These are phyloP conservation scores for Rhizodiscina lignyota DNA, from an alignment of 495 filamentous ascomycete species.

Conservation along the genomic window DNA sequence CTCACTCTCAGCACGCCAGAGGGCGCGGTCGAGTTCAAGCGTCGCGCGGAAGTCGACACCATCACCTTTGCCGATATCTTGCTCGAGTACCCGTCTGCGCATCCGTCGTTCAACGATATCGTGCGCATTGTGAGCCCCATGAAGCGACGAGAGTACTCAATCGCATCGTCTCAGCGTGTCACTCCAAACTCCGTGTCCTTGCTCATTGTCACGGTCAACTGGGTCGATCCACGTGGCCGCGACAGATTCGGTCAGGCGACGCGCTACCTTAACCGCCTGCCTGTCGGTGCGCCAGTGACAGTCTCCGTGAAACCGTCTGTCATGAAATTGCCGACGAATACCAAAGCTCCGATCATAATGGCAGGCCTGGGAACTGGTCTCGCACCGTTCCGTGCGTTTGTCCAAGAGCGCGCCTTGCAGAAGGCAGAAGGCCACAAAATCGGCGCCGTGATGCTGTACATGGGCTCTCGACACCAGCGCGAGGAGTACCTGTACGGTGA, in stretches of 20 bases:
- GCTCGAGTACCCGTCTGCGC: conserved; percentile 74
- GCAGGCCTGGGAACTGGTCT: conserved; percentile 96
- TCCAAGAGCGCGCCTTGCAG: conserved; percentile 95
- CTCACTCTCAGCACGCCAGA: conserved; percentile 63
- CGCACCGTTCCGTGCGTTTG: conserved; percentile 93
- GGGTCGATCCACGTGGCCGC: conserved; percentile 76
- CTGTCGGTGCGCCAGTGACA: conserved; percentile 59
- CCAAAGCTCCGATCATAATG: conserved; percentile 91
- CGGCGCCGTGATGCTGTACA: conserved; percentile 83
- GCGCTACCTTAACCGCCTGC: conserved; percentile 62
- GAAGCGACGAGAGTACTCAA: conserved; percentile 95
- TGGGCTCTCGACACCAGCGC: conserved; percentile 89
- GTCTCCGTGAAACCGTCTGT: conserved; percentile 94
- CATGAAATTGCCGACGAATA: conserved; percentile 81
- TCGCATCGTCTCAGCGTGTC: conserved; percentile 88
- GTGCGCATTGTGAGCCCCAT: conserved; percentile 75
- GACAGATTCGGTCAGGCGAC: conserved; percentile 88
- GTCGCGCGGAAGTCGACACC: conserved; percentile 82
- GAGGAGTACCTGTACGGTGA: conserved; percentile 99
- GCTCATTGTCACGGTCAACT: conserved; percentile 94
- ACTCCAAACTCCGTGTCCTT: conserved; percentile 74
- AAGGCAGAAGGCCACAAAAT: conserved; percentile 81
- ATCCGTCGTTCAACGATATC: conserved; percentile 79
- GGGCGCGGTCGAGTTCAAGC: conserved; percentile 87
- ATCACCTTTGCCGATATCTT: conserved; percentile 84